Evolutionary conservation across 169 alveolate species (phyloP).

Genomic region (Plasmodium falciparum): DNA sequence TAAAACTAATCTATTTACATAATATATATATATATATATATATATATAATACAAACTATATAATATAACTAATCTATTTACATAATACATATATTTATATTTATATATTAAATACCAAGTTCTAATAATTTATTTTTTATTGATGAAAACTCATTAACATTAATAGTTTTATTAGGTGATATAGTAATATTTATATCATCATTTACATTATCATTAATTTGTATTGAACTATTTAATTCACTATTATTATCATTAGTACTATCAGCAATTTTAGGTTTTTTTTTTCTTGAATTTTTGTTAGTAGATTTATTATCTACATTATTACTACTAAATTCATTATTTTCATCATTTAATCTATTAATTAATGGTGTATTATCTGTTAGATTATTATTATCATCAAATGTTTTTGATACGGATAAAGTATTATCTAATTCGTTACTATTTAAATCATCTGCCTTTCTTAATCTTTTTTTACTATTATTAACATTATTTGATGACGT

Average conservation of each 20-base stretch:
- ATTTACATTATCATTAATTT: neutral
- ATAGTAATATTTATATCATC: constrained; percentile 10
- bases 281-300: constrained; percentile 7
- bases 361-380: constrained; percentile 21
- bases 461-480: constrained; percentile 39
- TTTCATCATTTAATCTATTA: neutral
- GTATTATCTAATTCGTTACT: constrained; percentile 25
- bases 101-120: constrained; percentile 34
- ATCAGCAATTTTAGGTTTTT: neutral
- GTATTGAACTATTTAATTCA: neutral
- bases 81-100: neutral
- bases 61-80: too few relatives aligned
- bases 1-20: too few relatives aligned
- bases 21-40: neutral
- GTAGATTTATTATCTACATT: neutral
- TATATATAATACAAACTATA: too few relatives aligned
- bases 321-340: neutral
- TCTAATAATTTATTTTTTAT: constrained; percentile 62
- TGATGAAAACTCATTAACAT: constrained; percentile 61
- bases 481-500: constrained; percentile 4
- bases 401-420: constrained; percentile 8
- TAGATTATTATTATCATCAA: constrained; percentile 6
- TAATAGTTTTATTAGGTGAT: constrained; percentile 51
- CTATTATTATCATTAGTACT: constrained; percentile 1
- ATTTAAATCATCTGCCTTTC: constrained; percentile 13